Base-by-base conservation (phyloP, 192 early-diverging fungal species). In the Funneliformis geosporum region DNA sequence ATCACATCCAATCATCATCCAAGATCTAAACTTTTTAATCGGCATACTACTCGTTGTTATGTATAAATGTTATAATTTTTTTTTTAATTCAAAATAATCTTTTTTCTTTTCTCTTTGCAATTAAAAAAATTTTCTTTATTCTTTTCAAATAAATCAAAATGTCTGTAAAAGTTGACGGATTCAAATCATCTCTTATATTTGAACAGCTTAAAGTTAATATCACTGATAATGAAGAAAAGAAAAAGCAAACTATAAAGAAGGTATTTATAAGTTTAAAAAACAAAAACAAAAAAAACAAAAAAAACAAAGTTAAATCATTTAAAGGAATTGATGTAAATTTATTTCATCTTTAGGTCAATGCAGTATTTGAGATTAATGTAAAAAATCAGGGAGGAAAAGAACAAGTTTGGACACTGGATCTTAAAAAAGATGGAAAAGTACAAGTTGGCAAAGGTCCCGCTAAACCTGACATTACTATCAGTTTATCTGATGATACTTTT, bases 281-380 rank as follows among this genome's bases (percentile, higher is more conserved):
- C 2, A 33, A 33, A 33, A 33, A 33, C 2, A 2, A 33, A 33
- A 33, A 33, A 33, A 33, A 33, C 0, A 33, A 33, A 33, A 33
- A 33, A 33, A 33, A 33, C 33, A 33, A 33, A 33, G 33, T 0
- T 2, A 33, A 33, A 33, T 21, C 42, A 1, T 27, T 70, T 21
- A 21, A 21, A 5, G 6, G 8, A 60, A 25, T 9, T 60, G 59
- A 77, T 44, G 11, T 7, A 39, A 33, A 60, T 67, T 42, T 8
- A 43, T 47, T 75, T 55, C 14, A 28, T 43, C 14, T 60, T 33
- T 50, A 83, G 74, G 88, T 91, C 44, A 97, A 97, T 68, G 95
- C 93, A 40, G 81, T 96, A 28, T 96, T 97, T 88, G 92, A 95
- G 85, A 92, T 99, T 82, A 90, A 94, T 74, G 86, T 99, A 83